These are phyloP conservation scores for Escallonia herrerae DNA, from an alignment of 129 eudicot genomes.

Conservation along the genomic window DNA sequence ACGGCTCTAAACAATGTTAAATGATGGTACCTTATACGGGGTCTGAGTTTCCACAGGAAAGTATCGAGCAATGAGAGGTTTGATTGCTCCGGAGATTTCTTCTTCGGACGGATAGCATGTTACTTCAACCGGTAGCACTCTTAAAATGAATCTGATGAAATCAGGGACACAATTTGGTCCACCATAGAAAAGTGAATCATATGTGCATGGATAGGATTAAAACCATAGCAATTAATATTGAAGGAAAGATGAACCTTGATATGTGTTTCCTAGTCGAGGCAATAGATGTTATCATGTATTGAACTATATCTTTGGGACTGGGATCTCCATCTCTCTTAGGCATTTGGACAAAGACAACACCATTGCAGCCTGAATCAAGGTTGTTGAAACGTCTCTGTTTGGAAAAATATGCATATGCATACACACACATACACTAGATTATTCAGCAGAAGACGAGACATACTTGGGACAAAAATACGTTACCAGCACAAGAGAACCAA, in stretches of 20 bases:
- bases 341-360: conserved; percentile 86
- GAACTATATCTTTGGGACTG: conserved; percentile 72
- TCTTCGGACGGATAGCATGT: conserved; percentile 93
- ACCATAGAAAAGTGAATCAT: neutral
- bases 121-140: conserved; percentile 81
- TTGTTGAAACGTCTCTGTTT: conserved; percentile 73
- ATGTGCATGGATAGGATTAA: neutral
- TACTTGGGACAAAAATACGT: neutral
- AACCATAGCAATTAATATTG: neutral
- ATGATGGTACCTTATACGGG: conserved; percentile 57
- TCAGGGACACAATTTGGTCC: conserved; percentile 5
- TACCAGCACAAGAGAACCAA: neutral
- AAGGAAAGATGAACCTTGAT: conserved; percentile 47
- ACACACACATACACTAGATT: no score
- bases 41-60: conserved; percentile 66
- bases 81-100: conserved; percentile 76
- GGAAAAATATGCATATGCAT: neutral
- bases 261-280: conserved; percentile 68
- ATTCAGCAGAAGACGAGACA: neutral
- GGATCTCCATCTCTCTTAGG: conserved; percentile 75
- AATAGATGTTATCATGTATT: conserved; percentile 69
- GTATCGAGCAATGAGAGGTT: conserved; percentile 61
- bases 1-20: no score
- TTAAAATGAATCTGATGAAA: conserved; percentile 65
- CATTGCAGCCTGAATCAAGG: conserved; percentile 94